phyloP scores from a whole-genome alignment of 2,329 filamentous ascomycete genomes.

The Clarireedia homoeocarpa region DNA sequence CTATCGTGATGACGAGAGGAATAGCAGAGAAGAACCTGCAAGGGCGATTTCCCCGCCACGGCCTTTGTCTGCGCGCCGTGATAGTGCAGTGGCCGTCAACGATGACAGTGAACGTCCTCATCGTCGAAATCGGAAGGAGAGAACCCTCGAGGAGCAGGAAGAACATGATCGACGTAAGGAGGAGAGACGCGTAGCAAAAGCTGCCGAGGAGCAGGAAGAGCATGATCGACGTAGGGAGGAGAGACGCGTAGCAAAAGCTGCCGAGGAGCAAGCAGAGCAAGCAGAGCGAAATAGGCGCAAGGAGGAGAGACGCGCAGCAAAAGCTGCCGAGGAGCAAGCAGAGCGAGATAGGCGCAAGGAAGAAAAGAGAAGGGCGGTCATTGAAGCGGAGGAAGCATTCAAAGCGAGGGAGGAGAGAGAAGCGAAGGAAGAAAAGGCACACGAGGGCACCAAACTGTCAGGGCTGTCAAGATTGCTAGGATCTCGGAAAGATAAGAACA shows the following conservation, averaged over 20 bases:
- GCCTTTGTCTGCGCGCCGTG: conserved; percentile 18
- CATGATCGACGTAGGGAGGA: conserved; percentile 22
- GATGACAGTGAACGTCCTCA: conserved; percentile 6
- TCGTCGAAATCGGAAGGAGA: conserved; percentile 18
- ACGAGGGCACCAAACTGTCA: not conserved
- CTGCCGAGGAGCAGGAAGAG: conserved; percentile 15
- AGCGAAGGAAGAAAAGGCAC: not conserved
- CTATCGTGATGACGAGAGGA: not conserved
- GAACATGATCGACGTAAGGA: conserved; percentile 27
- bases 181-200: conserved; percentile 17
- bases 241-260: conserved; percentile 13
- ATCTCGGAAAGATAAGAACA: conserved; percentile 3
- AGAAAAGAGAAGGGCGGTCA: conserved; percentile 8
- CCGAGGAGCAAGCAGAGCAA: not conserved
- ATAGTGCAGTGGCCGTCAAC: conserved; percentile 25
- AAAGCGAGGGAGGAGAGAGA: conserved; percentile 1
- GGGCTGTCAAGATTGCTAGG: not conserved
- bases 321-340: conserved; percentile 10
- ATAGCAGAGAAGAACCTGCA: not conserved
- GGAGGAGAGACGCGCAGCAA: conserved; percentile 15
- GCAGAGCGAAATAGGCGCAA: conserved; percentile 19
- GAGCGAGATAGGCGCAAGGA: conserved; percentile 23
- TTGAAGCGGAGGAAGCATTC: not conserved
- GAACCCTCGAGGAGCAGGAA: conserved; percentile 26
- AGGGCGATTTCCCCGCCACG: conserved; percentile 5